A percentile compares a stretch with the other conserved stretches of the same genome.
Evolutionary conservation across 768 basidiomycete species (phyloP).

Genomic region (Trichaptum fuscoviolaceum): DNA sequence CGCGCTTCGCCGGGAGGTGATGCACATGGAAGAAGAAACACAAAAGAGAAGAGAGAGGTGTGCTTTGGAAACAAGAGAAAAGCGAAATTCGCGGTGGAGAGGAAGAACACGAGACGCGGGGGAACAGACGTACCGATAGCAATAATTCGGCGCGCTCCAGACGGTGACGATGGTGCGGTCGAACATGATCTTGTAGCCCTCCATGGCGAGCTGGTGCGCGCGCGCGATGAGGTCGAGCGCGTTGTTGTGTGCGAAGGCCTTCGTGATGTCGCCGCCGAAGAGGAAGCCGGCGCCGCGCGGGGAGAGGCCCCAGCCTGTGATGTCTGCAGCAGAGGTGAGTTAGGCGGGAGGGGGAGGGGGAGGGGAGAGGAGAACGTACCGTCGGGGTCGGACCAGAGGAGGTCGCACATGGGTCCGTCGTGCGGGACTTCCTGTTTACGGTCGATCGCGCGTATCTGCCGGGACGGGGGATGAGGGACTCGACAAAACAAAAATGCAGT

Average conservation of each 20-base stretch:
- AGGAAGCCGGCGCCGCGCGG: conserved; percentile 97
- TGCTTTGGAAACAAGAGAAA: background rate
- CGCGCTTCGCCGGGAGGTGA: no score
- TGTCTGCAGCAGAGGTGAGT: conserved; percentile 41
- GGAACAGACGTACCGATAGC: conserved; percentile 65
- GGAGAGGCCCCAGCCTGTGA: conserved; percentile 91
- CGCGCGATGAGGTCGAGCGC: conserved; percentile 92
- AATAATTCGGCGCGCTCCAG: conserved; percentile 98
- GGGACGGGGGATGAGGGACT: conserved; percentile 6
- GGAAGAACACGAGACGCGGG: background rate
- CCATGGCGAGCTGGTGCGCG: conserved; percentile 97
- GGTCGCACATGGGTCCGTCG: conserved; percentile 97
- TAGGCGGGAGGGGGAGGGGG: conserved; percentile 9
- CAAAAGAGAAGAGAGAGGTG: no score
- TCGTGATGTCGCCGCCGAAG: conserved; percentile 90
- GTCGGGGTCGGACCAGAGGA: conserved; percentile 99
- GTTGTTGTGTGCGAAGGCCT: conserved; percentile 86
- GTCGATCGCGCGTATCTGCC: conserved; percentile 91
- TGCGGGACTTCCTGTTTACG: conserved; percentile 97
- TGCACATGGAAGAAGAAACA: no score
- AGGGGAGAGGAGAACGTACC: conserved; percentile 52
- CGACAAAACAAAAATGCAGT: conserved; percentile 17
- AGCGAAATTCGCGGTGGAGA: background rate
- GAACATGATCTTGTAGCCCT: conserved; percentile 97
- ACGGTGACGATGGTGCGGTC: conserved; percentile 93